Percentiles rank a stretch among this genome's conserved stretches.
Conservation (phyloP, 1,284 basidiomycete species). For the Apiotrichum domesticum region DNA sequence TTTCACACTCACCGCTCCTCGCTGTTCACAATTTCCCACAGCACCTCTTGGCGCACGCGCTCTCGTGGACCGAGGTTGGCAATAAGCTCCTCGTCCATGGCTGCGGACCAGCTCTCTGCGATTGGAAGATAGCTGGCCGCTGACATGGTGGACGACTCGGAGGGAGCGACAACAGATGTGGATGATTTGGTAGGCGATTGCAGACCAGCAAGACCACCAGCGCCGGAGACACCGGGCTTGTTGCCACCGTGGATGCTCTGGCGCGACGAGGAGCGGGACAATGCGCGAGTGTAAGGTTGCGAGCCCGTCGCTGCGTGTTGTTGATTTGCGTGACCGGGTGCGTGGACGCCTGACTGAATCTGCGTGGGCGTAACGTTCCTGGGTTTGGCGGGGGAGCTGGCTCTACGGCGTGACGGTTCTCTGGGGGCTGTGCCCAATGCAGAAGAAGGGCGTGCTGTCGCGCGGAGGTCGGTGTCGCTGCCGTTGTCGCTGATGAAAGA, state of each 20-base stretch:
- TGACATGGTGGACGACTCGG: constrained; percentile 5
- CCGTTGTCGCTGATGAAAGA: neutral
- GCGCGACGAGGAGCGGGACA: constrained; percentile 8
- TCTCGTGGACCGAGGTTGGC: constrained; percentile 87
- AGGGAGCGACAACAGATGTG: constrained; percentile 5
- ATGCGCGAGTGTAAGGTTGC: neutral
- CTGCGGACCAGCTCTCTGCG: constrained; percentile 88
- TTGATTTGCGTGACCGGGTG: neutral
- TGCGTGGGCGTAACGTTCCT: neutral
- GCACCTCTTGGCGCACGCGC: constrained; percentile 89
- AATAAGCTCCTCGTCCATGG: constrained; percentile 89
- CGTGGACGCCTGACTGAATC: neutral
- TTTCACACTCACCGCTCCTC: constrained; percentile 71
- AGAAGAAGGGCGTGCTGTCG: neutral
- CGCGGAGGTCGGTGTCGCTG: constrained; percentile 12
- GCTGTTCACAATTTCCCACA: constrained; percentile 96
- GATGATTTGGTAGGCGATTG: constrained; percentile 10
- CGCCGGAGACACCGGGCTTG: neutral
- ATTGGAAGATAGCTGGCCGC: constrained; percentile 47
- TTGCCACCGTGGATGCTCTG: constrained; percentile 3
- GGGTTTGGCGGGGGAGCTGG: neutral
- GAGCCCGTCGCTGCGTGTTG: neutral
- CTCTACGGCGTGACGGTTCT: neutral
- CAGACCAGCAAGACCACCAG: neutral
- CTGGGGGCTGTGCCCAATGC: neutral